Conservation (phyloP, 495 filamentous ascomycete species). For the Aspergillus biplanus region DNA sequence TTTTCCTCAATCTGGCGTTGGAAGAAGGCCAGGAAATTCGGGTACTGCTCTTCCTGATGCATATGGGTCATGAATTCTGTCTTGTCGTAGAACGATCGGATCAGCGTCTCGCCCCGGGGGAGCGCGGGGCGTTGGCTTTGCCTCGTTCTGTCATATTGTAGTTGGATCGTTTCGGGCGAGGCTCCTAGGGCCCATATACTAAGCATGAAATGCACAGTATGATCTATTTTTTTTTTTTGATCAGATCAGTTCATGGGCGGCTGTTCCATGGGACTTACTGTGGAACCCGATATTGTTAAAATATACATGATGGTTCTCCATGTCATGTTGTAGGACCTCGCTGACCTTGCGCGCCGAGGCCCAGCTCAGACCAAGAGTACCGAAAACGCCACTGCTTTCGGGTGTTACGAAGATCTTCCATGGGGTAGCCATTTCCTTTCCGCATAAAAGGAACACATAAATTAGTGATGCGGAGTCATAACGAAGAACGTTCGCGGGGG, state of each 20-base stretch:
- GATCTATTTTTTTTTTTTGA: too few species aligned
- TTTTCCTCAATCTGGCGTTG: conserved; percentile 66
- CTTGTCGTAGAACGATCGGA: conserved; percentile 56
- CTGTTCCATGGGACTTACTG: conserved; percentile 46
- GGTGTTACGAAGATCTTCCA: conserved; percentile 61
- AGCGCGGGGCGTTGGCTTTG: conserved; percentile 60
- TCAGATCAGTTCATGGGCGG: background rate
- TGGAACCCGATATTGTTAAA: conserved; percentile 73
- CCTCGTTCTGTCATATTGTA: conserved; percentile 60
- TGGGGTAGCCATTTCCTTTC: conserved; percentile 61
- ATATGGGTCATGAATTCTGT: conserved; percentile 55
- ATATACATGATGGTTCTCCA: conserved; percentile 76
- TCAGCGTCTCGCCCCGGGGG: conserved; percentile 42
- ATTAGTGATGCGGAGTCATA: too few species aligned
- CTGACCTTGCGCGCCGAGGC: conserved; percentile 63
- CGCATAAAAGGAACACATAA: background rate
- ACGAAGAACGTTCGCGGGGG: too few species aligned
- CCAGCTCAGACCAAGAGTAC: conserved; percentile 46
- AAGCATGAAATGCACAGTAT: conserved; percentile 77
- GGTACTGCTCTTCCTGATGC: conserved; percentile 58
- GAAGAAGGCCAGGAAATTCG: conserved; percentile 74
- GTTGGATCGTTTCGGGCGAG: conserved; percentile 53
- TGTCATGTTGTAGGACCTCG: conserved; percentile 72
- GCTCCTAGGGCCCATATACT: conserved; percentile 76
- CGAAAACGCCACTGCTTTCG: conserved; percentile 59